Evolutionary conservation across 2,329 filamentous ascomycete species (phyloP), one percentile per base, ranked within the genome.

Genomic region (Fusarium decemcellulare): DNA sequence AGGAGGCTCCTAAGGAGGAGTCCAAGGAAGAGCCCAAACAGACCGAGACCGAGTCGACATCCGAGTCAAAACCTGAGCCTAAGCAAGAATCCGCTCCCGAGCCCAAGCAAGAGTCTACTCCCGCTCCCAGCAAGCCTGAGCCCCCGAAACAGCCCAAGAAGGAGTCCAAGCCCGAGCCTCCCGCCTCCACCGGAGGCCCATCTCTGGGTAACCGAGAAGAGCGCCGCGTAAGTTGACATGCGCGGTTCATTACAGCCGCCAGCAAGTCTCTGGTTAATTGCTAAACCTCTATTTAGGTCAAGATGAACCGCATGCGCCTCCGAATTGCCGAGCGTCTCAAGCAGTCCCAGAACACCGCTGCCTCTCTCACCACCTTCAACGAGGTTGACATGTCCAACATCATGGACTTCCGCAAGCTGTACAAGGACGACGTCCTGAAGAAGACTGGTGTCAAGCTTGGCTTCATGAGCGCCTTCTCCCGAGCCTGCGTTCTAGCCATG

Each of bases 221-320:
- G 85, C 92, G 93, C 70, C 90, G 94, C 66, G 94, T 95, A 89
- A 72, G 92, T 84, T 40, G 12, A 9, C 47, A 18, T 40, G 6
- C 9, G 23, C 12, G 16, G 10, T 9, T 15, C 29, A 14, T 27
- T 60, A 11, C 6, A 15, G 40, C 23, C 30, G 8, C 14, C 8
- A n/a, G 6, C 16, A 8, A 27, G 30, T 11, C 27, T 8, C 23
- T 14, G 5, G 50, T 61, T 7, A 63, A 7, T 40, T 61, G 15
- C 58, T 69, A 52, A 69, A 9, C 14, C 30, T 52, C 9, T 55
- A 23, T 68, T 59, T 75, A 96, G 93, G 94, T 98, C 77, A 99
- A 99, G 88, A 99, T 99, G 96, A 98, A 98, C 87, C 94, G 96
- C 71, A 99, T 99, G 96, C 94, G 96, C 72, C 90, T 98, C 66